These are phyloP conservation scores for Thalassiosira pacifica DNA, from an alignment of 352 stramenopile species.

Conservation along the genomic window DNA sequence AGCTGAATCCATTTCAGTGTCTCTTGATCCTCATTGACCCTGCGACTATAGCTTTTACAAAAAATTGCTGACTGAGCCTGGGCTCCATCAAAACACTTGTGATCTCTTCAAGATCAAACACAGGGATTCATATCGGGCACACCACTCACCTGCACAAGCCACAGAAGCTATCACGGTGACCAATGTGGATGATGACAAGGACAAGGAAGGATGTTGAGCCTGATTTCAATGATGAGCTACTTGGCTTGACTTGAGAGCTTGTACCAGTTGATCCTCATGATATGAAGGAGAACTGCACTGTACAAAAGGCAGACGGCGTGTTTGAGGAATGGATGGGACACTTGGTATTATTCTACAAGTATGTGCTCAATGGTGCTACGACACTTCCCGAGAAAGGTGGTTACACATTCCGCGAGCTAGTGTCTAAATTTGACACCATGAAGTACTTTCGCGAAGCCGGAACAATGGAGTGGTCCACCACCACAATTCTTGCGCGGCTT, in stretches of 20 bases:
- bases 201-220: neutral
- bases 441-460: conserved; percentile 11
- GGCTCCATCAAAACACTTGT: neutral
- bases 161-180: neutral
- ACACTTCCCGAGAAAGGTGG: neutral
- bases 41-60: conserved; percentile 10
- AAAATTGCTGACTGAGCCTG: neutral
- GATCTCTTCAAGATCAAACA: neutral
- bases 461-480: neutral
- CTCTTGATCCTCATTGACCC: conserved; percentile 23
- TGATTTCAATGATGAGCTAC: neutral
- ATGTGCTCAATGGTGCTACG: neutral
- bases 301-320: neutral
- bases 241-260: conserved; percentile 9
- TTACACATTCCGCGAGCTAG: neutral
- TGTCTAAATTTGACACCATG: conserved; percentile 26
- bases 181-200: neutral
- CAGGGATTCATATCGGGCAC: neutral
- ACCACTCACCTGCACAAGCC: neutral
- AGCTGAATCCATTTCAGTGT: neutral
- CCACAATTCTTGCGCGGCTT: conserved; percentile 9
- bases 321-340: conserved; percentile 2
- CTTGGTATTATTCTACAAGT: neutral
- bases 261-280: neutral
- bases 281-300: neutral